phyloP scores from a whole-genome alignment of 768 basidiomycete genomes.

The Amylocystis lapponica region DNA sequence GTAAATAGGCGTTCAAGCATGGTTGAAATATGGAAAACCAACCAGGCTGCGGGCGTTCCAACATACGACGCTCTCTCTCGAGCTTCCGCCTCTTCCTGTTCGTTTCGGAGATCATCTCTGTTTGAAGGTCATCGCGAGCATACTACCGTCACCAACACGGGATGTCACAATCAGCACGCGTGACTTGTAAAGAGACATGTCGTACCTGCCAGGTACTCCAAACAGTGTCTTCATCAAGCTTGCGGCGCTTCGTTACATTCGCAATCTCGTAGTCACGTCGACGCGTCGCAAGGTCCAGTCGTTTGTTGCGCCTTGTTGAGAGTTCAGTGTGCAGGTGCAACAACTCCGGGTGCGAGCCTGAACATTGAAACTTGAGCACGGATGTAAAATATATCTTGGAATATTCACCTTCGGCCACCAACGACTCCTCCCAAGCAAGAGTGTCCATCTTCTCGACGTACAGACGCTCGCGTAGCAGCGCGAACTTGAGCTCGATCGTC shows the following conservation, averaged over 20 bases:
- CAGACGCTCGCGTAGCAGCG: conserved; percentile 75
- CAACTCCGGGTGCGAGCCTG: conserved; percentile 85
- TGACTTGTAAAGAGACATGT: conserved; percentile 15
- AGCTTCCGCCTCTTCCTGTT: conserved; percentile 80
- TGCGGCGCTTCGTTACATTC: conserved; percentile 55
- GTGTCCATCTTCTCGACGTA: conserved; percentile 95
- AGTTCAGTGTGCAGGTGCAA: conserved; percentile 77
- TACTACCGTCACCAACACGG: conserved; percentile 36
- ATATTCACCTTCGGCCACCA: conserved; percentile 68
- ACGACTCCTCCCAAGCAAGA: conserved; percentile 80
- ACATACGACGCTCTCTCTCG: conserved; percentile 76
- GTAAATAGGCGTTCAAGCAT: too few species aligned
- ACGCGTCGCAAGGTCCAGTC: conserved; percentile 72
- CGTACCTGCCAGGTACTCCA: conserved; percentile 91
- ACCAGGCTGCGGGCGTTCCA: conserved; percentile 77
- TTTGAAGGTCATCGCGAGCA: conserved; percentile 73
- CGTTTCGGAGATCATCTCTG: conserved; percentile 83
- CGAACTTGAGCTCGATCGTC: conserved; percentile 90
- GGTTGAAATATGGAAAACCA: conserved; percentile 4
- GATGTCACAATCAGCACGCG: conserved; percentile 1
- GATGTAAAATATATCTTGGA: conserved; percentile 1
- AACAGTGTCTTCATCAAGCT: conserved; percentile 65
- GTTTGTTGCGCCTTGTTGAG: conserved; percentile 70
- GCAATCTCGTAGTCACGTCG: conserved; percentile 65
- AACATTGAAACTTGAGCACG: conserved; percentile 3